Evolutionary conservation across 371 early-diverging fungal genomes (phyloP), one percentile per base, ranked within the genome.

Genomic region (Rhizopus sp.): DNA sequence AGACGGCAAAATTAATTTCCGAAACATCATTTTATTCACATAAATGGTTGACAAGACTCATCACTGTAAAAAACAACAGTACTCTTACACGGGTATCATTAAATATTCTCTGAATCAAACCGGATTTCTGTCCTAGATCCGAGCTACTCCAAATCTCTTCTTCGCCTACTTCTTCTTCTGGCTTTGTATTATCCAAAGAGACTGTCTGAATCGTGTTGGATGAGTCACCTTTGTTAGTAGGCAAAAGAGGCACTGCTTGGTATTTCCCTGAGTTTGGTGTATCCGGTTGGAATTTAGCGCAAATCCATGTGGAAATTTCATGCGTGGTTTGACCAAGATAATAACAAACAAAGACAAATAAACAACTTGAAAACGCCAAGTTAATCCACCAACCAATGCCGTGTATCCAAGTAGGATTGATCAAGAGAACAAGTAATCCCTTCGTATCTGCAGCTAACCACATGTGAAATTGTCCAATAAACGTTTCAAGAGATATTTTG

Each of bases 381-480:
- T 88, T 88, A 50, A 76, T 35, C 69, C 81, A 84, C 88, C 86
- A 85, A 31, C 81, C 77, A 1, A 70, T 50, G 17, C 68, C 52
- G 7, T 57, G 33, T 0, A 70, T 69, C 69, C 75, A 75, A 12
- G 59, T 39, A 45, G 73, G 62, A 53, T 63, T 37, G 39, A 66
- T 38, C 30, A 70, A 31, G 32, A 78, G 53, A 32, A 86, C 80
- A 34, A 90, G 59, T 10, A 89, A 50, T 4, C 84, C 89, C 54
- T 83, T 86, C 23, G 89, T 89, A 53, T 90, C 90, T 5, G 79
- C 86, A 1, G 87, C 90, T 34, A 92, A 63, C 83, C 88, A 90
- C 62, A 90, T 74, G 57, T 92, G 92, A 62, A 85, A 90, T 66
- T 92, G 92, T 7, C 88, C 84, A 62, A 90, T 85, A 53, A 89